phyloP scores from a whole-genome alignment of 768 basidiomycete genomes.

The Boletus tomentosulus region DNA sequence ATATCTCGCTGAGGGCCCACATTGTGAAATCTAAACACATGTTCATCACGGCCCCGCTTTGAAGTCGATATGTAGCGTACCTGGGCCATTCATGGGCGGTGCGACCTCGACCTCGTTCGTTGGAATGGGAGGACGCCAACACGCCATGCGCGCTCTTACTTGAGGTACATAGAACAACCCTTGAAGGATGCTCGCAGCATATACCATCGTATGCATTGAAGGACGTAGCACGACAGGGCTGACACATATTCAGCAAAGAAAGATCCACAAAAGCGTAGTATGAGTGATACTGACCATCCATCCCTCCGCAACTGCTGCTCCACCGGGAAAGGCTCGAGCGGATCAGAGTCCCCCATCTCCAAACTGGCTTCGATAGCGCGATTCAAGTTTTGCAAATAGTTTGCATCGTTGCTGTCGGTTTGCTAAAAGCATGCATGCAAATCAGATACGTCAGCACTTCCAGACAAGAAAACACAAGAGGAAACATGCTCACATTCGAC shows the following conservation, averaged over 20 bases:
- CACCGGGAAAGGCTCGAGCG: conserved; percentile 48
- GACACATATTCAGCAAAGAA: conserved; percentile 1
- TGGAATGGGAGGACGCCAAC: conserved; percentile 32
- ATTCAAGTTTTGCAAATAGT: conserved; percentile 60
- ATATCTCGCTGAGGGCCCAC: conserved; percentile 61
- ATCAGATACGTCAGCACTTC: neutral
- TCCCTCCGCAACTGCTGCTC: conserved; percentile 53
- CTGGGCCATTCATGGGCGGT: conserved; percentile 32
- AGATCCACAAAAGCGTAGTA: neutral
- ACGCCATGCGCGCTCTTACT: conserved; percentile 44
- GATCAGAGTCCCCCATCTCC: conserved; percentile 45
- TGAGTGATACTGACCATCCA: conserved; percentile 44
- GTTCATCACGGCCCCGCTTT: neutral
- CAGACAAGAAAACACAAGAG: too few relatives aligned
- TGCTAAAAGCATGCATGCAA: conserved; percentile 20
- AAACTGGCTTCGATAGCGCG: conserved; percentile 73
- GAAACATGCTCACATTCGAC: conserved; percentile 46
- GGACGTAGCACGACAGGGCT: conserved; percentile 75
- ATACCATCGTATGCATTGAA: conserved; percentile 44
- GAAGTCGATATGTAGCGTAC: conserved; percentile 29
- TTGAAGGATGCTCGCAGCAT: conserved; percentile 53
- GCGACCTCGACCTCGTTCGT: conserved; percentile 14
- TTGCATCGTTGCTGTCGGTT: conserved; percentile 37
- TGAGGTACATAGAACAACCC: conserved; percentile 67
- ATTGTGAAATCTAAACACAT: conserved; percentile 41